Evolutionary conservation across 768 basidiomycete genomes (phyloP).

Genomic region (Plicaturopsis crispa): DNA sequence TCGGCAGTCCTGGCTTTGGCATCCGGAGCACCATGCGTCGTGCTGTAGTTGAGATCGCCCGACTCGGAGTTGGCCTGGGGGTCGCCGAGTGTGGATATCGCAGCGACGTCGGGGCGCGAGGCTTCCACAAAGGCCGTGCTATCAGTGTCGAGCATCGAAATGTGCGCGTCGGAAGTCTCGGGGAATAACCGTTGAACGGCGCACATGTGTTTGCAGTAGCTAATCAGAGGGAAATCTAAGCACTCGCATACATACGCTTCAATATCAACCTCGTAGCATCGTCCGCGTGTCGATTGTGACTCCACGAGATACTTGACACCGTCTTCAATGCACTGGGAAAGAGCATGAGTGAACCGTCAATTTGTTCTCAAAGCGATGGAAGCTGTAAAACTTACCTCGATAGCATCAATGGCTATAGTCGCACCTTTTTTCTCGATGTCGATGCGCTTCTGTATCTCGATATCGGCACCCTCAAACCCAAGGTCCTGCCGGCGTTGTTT

Average conservation of each 20-base stretch:
- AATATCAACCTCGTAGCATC: conserved; percentile 5
- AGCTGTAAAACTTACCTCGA: conserved; percentile 10
- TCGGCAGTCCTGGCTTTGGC: too few relatives aligned
- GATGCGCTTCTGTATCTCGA: conserved; percentile 7
- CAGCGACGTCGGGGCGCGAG: too few relatives aligned
- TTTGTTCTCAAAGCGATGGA: conserved; percentile 14
- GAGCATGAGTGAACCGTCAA: conserved; percentile 8
- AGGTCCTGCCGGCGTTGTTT: conserved; percentile 11
- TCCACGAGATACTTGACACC: conserved; percentile 3
- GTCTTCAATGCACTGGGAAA: conserved; percentile 8
- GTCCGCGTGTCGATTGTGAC: not conserved
- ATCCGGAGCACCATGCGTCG: too few relatives aligned
- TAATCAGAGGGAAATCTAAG: conserved; percentile 6
- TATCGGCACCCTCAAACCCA: conserved; percentile 16
- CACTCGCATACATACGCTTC: conserved; percentile 4
- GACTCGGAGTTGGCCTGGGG: too few relatives aligned
- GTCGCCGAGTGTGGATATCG: too few relatives aligned
- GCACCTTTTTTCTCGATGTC: conserved; percentile 1
- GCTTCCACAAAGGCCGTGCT: too few relatives aligned
- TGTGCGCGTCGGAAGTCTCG: too few relatives aligned
- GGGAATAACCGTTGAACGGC: conserved; percentile 6
- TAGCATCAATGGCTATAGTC: conserved; percentile 7
- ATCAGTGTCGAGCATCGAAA: too few relatives aligned
- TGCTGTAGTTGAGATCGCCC: too few relatives aligned
- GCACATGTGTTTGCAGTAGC: conserved; percentile 10